phyloP scores from a whole-genome alignment of 2,329 filamentous ascomycete species.

The Ascochyta viciae-villosae region DNA sequence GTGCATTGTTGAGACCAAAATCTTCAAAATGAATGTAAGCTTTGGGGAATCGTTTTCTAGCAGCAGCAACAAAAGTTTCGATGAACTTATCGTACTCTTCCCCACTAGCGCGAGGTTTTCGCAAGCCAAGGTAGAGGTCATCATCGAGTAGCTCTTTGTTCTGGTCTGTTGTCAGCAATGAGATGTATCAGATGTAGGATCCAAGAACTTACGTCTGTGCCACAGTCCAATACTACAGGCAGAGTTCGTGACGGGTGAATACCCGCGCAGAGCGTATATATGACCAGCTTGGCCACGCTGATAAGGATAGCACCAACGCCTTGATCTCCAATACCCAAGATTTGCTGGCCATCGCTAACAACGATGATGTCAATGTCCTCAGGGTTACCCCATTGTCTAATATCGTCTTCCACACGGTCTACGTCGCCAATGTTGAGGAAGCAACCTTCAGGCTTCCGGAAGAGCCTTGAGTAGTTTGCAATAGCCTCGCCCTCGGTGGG shows the following conservation, averaged over 20 bases:
- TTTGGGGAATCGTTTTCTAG: slow-evolving; percentile 73
- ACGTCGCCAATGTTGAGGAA: slow-evolving; percentile 77
- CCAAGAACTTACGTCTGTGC: slow-evolving; percentile 66
- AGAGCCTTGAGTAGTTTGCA: slow-evolving; percentile 79
- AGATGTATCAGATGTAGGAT: neutral
- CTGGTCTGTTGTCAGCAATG: slow-evolving; percentile 35
- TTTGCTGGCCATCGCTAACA: slow-evolving; percentile 76
- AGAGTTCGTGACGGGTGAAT: slow-evolving; percentile 80
- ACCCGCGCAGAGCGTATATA: slow-evolving; percentile 86
- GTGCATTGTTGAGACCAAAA: slow-evolving; percentile 79
- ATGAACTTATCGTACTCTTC: slow-evolving; percentile 79
- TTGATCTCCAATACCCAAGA: slow-evolving; percentile 88
- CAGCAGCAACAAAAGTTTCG: slow-evolving; percentile 73
- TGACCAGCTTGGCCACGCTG: slow-evolving; percentile 79
- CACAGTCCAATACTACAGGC: slow-evolving; percentile 84
- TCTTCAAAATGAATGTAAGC: slow-evolving; percentile 92
- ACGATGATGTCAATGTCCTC: slow-evolving; percentile 90
- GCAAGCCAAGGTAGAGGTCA: slow-evolving; percentile 79
- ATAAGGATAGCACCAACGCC: slow-evolving; percentile 86
- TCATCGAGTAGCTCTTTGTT: slow-evolving; percentile 78
- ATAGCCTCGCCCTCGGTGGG: slow-evolving; percentile 91
- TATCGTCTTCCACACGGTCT: slow-evolving; percentile 69
- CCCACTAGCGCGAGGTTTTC: slow-evolving; percentile 70
- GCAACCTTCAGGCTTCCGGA: slow-evolving; percentile 79
- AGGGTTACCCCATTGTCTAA: slow-evolving; percentile 71